Evolutionary conservation across 306 rosid species (phyloP).

Genomic region (Quercus suber): DNA sequence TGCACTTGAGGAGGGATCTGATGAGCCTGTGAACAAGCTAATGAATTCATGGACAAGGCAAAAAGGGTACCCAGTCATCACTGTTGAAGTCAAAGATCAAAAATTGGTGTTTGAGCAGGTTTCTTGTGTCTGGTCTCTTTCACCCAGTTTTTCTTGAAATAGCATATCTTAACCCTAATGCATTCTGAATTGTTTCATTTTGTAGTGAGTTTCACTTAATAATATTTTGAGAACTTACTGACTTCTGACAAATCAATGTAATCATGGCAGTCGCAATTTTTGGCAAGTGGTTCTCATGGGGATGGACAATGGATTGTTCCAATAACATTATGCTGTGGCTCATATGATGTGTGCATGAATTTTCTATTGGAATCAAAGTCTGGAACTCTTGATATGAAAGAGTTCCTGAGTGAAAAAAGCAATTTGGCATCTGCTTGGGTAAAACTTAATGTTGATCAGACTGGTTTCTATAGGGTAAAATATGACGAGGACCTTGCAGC

Average conservation of each 20-base stretch:
- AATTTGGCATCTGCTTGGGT: conserved; percentile 48
- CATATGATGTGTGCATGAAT: conserved; percentile 61
- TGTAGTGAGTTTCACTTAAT: conserved; percentile 1
- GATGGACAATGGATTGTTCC: conserved; percentile 91
- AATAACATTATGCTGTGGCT: conserved; percentile 65
- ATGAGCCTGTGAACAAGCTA: conserved; percentile 80
- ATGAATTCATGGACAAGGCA: conserved; percentile 96
- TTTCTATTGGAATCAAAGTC: conserved; percentile 65
- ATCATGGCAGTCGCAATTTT: conserved; percentile 72
- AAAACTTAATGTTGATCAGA: conserved; percentile 86
- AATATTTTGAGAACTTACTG: not conserved
- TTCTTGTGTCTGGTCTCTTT: conserved; percentile 23
- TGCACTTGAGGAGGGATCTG: conserved; percentile 90
- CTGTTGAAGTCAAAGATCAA: conserved; percentile 53
- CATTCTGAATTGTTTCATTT: not conserved
- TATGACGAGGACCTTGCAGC: conserved; percentile 72
- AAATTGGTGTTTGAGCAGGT: conserved; percentile 90
- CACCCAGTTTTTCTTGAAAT: not conserved
- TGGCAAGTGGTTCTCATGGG: conserved; percentile 73
- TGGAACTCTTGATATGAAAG: conserved; percentile 51
- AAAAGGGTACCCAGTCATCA: conserved; percentile 85
- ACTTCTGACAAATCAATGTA: conserved; percentile 1
- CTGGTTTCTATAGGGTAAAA: conserved; percentile 96
- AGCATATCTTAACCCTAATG: not conserved
- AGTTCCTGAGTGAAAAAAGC: conserved; percentile 33